These are phyloP conservation scores for Salvia sclarea DNA, from an alignment of 305 asterid genomes.

Conservation along the genomic window DNA sequence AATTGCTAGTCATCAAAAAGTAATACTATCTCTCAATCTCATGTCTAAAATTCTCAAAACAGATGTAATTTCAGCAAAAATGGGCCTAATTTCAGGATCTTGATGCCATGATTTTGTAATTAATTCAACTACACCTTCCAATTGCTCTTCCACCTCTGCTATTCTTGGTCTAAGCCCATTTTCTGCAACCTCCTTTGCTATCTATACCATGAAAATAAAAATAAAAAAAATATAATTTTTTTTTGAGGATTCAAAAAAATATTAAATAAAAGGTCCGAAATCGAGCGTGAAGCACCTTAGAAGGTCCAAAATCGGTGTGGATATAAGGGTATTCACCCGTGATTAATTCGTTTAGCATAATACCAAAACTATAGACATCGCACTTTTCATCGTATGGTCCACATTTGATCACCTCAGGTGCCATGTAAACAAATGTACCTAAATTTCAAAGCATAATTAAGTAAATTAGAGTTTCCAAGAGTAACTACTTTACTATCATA, in stretches of 20 bases:
- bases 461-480: not conserved
- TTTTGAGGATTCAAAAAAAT: not conserved
- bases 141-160: constrained; percentile 34
- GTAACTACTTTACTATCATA: too few relatives aligned
- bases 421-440: constrained; percentile 88
- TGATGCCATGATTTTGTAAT: constrained; percentile 58
- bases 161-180: constrained; percentile 62
- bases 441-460: not conserved
- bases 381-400: constrained; percentile 71
- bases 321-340: constrained; percentile 69
- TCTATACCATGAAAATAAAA: constrained; percentile 33
- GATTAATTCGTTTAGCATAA: constrained; percentile 60
- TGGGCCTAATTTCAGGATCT: constrained; percentile 55
- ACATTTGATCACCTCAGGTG: constrained; percentile 69
- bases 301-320: constrained; percentile 60
- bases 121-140: constrained; percentile 46
- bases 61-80: constrained; percentile 50
- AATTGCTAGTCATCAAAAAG: not conserved
- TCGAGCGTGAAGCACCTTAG: constrained; percentile 44
- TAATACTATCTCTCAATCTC: constrained; percentile 18
- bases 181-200: constrained; percentile 72
- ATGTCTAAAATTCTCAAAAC: constrained; percentile 43
- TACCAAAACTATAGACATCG: constrained; percentile 72
- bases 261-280: too few relatives aligned
- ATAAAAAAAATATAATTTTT: too few relatives aligned